Evolutionary conservation across 139 green algal species (phyloP).

Genomic region (Tetradesmus obliquus): DNA sequence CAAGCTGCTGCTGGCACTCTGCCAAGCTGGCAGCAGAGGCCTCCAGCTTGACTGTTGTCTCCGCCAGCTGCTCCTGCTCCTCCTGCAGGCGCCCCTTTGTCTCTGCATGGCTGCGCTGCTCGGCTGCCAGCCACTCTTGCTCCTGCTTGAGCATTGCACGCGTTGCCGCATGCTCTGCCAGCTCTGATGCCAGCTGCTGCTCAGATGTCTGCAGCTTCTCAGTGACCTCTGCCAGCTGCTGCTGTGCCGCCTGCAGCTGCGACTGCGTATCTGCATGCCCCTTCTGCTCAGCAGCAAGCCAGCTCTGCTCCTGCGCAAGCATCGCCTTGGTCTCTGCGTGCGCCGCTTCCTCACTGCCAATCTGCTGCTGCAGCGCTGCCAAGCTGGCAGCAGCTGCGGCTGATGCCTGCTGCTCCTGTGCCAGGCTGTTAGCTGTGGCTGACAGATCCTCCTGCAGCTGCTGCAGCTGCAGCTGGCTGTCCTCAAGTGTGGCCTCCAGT

Average conservation of each 20-base stretch:
- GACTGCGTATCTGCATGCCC: background rate
- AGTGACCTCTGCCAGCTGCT: conserved; percentile 4
- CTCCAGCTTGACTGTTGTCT: background rate
- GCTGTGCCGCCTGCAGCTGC: background rate
- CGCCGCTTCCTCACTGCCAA: background rate
- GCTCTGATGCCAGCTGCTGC: conserved; percentile 13
- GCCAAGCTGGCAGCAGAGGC: background rate
- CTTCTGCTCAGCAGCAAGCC: background rate
- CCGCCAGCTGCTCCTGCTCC: background rate
- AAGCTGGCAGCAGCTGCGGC: background rate
- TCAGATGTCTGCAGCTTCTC: background rate
- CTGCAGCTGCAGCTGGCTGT: background rate
- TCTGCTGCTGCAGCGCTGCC: background rate
- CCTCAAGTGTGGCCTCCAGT: background rate
- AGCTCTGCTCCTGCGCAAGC: conserved; percentile 2
- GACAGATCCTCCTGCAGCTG: conserved; percentile 10
- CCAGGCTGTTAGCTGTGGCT: background rate
- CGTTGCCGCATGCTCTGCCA: background rate
- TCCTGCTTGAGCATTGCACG: background rate
- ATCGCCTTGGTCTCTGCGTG: background rate
- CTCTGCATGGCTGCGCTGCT: background rate
- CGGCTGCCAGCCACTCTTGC: conserved; percentile 12
- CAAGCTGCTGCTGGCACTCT: background rate
- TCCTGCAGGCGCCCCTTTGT: background rate
- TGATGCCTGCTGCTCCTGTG: conserved; percentile 1